phyloP scores from a whole-genome alignment of 1,284 basidiomycete genomes.

The Xerocomus nothofagi region DNA sequence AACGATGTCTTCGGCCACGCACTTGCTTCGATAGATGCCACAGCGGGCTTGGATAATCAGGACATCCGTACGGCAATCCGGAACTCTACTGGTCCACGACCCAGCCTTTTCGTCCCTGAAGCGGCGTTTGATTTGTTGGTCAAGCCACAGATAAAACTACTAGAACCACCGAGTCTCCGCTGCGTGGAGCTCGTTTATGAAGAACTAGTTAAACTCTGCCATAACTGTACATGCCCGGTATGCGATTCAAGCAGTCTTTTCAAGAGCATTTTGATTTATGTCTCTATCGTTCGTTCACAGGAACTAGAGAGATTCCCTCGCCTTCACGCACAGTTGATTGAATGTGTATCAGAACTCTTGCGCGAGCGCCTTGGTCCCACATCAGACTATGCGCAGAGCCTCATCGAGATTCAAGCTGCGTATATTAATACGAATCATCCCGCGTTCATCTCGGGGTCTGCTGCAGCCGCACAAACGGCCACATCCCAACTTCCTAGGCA shows the following conservation, averaged over 20 bases:
- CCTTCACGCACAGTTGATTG: constrained; percentile 91
- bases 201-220: constrained; percentile 99
- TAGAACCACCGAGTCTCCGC: constrained; percentile 90
- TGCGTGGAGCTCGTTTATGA: constrained; percentile 99
- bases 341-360: constrained; percentile 95
- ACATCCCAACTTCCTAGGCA: constrained; percentile 45
- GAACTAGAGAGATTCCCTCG: constrained; percentile 97
- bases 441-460: constrained; percentile 77
- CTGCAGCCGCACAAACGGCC: constrained; percentile 53
- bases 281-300: constrained; percentile 41
- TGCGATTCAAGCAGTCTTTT: constrained; percentile 28
- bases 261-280: background rate
- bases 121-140: constrained; percentile 97
- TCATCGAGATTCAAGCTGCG: constrained; percentile 97
- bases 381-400: constrained; percentile 91
- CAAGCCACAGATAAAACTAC: constrained; percentile 97
- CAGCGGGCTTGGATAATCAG: constrained; percentile 86
- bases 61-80: constrained; percentile 98
- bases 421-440: constrained; percentile 99
- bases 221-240: constrained; percentile 92
- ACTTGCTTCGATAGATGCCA: constrained; percentile 88
- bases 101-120: constrained; percentile 96
- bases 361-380: constrained; percentile 96
- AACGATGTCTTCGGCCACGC: constrained; percentile 97
- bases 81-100: constrained; percentile 96